Base-by-base conservation (phyloP, 2,329 filamentous ascomycete species). In the Phoma sp. region DNA sequence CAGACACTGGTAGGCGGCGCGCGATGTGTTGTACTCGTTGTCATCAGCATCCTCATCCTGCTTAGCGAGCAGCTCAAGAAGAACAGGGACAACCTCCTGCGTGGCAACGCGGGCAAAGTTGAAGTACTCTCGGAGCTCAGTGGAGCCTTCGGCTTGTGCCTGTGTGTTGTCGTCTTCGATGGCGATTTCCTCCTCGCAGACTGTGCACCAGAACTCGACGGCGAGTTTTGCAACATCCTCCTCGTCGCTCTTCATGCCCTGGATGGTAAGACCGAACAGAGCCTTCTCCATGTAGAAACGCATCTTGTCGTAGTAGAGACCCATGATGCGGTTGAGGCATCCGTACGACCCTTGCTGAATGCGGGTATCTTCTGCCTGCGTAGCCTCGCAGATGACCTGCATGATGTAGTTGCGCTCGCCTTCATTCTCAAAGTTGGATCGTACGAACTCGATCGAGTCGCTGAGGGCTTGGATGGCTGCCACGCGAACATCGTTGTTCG, bases 211-310 rank as follows among this genome's bases (percentile, higher is more conserved):
- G 81, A 99, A 99, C 76, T 99, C 95, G 64, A 99, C 92, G 33
- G 95, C 95, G 52, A 99, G 84, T 84, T 99, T 99, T 60, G 95
- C 91, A 49, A 99, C 95, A 74, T 99, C 95, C 77, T 99, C 95
- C 68, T 99, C 95, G 7, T 93, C 89, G 69, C 88, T 96, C 85
- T 96, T 97, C 95, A 99, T 99, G 66, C 95, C 95, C 75, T 96
- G 88, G 61, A 99, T 96, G 35, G 95, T 99, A 36, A 99, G 84
- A 55, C 95, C 95, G 70, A 99, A 99, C 38, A 99, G 85, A 32
- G 95, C 95, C 86, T 98, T 98, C 84, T 99, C 95, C 95, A 99
- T 99, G 82, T 99, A 99, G 80, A 97, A 99, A 71, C 93, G 89
- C 95, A 99, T 99, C 81, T 97, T 96, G 72, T 99, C 95, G 77